Conservation (phyloP, 805 yeast species). For the Candida pseudofarinosa region DNA sequence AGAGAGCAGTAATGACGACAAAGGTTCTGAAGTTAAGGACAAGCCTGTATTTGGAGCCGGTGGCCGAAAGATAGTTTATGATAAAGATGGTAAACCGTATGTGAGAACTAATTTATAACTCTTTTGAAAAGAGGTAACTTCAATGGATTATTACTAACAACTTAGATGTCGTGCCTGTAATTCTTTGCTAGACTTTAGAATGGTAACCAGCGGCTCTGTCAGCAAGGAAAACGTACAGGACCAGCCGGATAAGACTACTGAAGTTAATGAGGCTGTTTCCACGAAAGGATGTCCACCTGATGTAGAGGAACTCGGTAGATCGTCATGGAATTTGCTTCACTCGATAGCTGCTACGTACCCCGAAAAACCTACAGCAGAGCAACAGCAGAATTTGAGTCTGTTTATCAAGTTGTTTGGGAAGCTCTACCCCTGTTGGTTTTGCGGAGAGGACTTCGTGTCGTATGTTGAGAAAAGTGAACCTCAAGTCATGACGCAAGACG, state of each 20-base stretch:
- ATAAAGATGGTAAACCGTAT: conserved; percentile 91
- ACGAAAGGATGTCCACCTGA: conserved; percentile 77
- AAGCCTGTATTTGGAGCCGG: conserved; percentile 49
- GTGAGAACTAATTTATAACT: conserved; percentile 24
- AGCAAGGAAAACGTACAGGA: conserved; percentile 7
- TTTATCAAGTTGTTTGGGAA: conserved; percentile 70
- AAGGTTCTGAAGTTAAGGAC: not conserved
- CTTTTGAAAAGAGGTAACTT: conserved; percentile 2
- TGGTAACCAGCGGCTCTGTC: conserved; percentile 38
- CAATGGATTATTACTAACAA: conserved; percentile 5
- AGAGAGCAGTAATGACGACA: not conserved
- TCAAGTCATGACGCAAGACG: conserved; percentile 62
- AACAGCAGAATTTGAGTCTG: conserved; percentile 68
- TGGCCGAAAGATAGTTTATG: conserved; percentile 71
- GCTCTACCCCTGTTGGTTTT: conserved; percentile 90
- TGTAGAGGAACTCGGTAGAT: conserved; percentile 70
- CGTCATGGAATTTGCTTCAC: conserved; percentile 92
- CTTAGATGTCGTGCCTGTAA: conserved; percentile 84
- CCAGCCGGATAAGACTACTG: conserved; percentile 3
- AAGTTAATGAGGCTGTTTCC: conserved; percentile 11
- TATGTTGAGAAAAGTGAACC: conserved; percentile 57
- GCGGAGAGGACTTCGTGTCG: conserved; percentile 77
- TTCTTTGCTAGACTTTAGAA: conserved; percentile 71
- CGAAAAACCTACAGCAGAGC: conserved; percentile 50
- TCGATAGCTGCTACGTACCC: conserved; percentile 90